Conservation (phyloP, 345 rosid species). For the Excoecaria cochinchinensis region DNA sequence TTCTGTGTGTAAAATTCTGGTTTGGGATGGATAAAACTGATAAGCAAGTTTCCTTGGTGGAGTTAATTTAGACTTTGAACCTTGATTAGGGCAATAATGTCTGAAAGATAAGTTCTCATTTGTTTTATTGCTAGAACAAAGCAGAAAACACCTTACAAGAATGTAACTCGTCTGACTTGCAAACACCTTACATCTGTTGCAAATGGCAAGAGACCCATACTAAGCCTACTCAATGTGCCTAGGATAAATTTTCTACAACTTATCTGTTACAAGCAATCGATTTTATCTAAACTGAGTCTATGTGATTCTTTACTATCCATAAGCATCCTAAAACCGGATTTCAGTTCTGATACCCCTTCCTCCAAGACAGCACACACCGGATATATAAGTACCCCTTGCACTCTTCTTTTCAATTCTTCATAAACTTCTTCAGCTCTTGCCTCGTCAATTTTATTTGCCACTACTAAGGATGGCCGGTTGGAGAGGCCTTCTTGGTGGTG, state of each 20-base stretch:
- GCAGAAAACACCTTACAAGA: no score
- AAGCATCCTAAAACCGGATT: constrained; percentile 72
- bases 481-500: constrained; percentile 81
- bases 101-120: no score
- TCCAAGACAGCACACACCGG: constrained; percentile 79
- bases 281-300: constrained; percentile 48
- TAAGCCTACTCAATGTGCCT: neutral
- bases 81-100: no score
- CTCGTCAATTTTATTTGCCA: constrained; percentile 90
- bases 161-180: no score
- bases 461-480: constrained; percentile 62
- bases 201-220: no score
- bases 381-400: constrained; percentile 56
- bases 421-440: constrained; percentile 57
- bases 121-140: no score
- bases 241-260: neutral
- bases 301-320: constrained; percentile 43
- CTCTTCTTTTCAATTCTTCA: constrained; percentile 64
- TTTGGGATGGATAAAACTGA: no score
- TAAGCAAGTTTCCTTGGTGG: no score
- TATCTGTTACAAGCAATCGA: constrained; percentile 27
- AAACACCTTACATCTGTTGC: no score
- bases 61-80: no score
- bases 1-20: no score
- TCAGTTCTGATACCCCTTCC: constrained; percentile 79